Conservation (phyloP, 768 basidiomycete species). For the Russula earlei region DNA sequence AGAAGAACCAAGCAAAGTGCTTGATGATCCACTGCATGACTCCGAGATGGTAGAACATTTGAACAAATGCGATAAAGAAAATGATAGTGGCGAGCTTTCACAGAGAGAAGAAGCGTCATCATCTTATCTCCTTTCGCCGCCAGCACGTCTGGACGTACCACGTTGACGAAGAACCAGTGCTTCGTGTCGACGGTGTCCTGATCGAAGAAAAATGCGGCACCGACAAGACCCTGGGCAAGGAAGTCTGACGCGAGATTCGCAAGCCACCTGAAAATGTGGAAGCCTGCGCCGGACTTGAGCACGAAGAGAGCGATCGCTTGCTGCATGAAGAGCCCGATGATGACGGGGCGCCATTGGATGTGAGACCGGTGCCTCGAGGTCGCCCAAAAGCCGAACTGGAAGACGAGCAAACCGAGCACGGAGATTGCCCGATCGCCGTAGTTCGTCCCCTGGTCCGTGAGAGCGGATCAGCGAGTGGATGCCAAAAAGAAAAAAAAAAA, state of each 20-base stretch:
- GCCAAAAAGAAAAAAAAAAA: background rate
- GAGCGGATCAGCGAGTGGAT: background rate
- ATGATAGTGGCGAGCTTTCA: constrained; percentile 65
- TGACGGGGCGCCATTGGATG: constrained; percentile 81
- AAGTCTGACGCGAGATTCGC: constrained; percentile 76
- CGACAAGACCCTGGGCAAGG: constrained; percentile 54
- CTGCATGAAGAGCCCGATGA: constrained; percentile 78
- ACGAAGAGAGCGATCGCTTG: constrained; percentile 85
- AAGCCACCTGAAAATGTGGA: constrained; percentile 76
- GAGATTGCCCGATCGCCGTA: constrained; percentile 78
- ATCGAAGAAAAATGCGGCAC: constrained; percentile 80
- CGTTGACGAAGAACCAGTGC: constrained; percentile 82
- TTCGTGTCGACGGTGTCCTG: constrained; percentile 44
- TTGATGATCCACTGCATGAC: constrained; percentile 92
- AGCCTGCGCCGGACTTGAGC: constrained; percentile 75
- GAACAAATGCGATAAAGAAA: constrained; percentile 89
- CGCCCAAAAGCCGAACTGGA: constrained; percentile 67
- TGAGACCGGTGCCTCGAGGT: constrained; percentile 52
- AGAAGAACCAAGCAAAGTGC: constrained; percentile 91
- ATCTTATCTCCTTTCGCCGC: background rate
- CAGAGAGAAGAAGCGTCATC: background rate
- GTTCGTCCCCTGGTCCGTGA: constrained; percentile 38
- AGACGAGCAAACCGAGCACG: constrained; percentile 68
- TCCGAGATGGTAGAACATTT: constrained; percentile 85
- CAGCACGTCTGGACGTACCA: constrained; percentile 32